Percentiles rank a stretch among this genome's conserved stretches.
Evolutionary conservation across 2,329 filamentous ascomycete genomes (phyloP).

Genomic region (Talaromyces sp.): DNA sequence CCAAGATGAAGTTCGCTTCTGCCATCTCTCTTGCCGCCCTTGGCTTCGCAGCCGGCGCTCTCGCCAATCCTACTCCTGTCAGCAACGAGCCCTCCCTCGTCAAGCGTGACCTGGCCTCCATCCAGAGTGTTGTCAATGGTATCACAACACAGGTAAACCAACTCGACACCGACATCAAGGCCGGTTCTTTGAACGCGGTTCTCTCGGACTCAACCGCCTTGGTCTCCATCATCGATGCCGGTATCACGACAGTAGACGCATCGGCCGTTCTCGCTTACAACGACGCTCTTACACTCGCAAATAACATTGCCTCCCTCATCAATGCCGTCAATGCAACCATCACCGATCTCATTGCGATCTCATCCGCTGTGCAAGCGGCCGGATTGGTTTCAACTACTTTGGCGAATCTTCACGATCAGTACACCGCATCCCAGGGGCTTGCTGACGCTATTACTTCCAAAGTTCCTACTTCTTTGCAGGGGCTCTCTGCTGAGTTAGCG

Average conservation of each 20-base stretch:
- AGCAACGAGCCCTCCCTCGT: constrained; percentile 21
- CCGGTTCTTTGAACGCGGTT: constrained; percentile 26
- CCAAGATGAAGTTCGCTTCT: constrained; percentile 1
- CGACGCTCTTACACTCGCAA: constrained; percentile 5
- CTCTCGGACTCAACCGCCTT: constrained; percentile 28
- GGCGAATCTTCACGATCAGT: constrained; percentile 28
- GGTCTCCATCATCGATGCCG: constrained; percentile 29
- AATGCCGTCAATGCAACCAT: constrained; percentile 12
- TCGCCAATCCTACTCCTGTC: constrained; percentile 27
- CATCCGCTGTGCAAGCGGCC: background rate
- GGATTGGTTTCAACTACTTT: constrained; percentile 8
- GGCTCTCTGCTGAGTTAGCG: constrained; percentile 23
- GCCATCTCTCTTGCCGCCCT: constrained; percentile 26
- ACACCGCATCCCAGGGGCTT: constrained; percentile 25
- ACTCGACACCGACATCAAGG: constrained; percentile 28
- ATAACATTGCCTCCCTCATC: background rate
- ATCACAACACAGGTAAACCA: constrained; percentile 24
- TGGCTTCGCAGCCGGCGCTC: constrained; percentile 25
- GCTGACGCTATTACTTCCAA: constrained; percentile 7
- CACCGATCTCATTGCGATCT: constrained; percentile 11
- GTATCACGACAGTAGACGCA: constrained; percentile 28
- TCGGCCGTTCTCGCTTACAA: constrained; percentile 24
- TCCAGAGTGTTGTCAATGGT: constrained; percentile 25
- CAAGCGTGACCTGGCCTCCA: constrained; percentile 23
- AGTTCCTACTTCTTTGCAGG: background rate